Conservation (phyloP, 2,329 filamentous ascomycete genomes). For the Microcyclosporella mali region DNA sequence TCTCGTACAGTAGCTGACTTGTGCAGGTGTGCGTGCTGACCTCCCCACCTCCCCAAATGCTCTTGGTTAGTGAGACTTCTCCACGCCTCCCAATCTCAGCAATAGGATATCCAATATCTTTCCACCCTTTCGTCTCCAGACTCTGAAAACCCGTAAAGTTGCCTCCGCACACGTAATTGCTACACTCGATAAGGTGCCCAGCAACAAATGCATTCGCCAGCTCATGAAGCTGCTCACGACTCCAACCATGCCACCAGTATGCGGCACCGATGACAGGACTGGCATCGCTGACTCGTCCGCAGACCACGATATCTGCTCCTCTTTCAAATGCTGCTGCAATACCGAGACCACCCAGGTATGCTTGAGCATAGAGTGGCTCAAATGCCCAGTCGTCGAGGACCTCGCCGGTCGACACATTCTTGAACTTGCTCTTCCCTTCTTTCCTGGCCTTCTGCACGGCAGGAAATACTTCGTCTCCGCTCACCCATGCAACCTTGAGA, state of each 20-base stretch:
- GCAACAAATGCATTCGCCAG: conserved; percentile 40
- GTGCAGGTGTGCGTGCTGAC: conserved; percentile 46
- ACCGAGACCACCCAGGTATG: conserved; percentile 41
- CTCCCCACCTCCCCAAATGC: conserved; percentile 31
- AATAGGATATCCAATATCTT: conserved; percentile 37
- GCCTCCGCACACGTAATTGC: conserved; percentile 38
- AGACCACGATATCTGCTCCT: conserved; percentile 42
- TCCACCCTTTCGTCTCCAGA: conserved; percentile 34
- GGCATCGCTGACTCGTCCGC: conserved; percentile 41
- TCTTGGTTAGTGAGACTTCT: conserved; percentile 35
- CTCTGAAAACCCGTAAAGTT: conserved; percentile 42
- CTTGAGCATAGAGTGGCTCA: conserved; percentile 30
- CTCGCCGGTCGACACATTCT: conserved; percentile 36
- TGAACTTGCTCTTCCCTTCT: conserved; percentile 33
- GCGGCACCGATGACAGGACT: conserved; percentile 41
- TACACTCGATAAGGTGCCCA: conserved; percentile 42
- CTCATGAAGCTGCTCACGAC: conserved; percentile 33
- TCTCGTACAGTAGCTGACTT: conserved; percentile 50
- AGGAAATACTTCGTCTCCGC: conserved; percentile 37
- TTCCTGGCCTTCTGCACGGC: conserved; percentile 32
- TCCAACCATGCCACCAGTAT: conserved; percentile 43
- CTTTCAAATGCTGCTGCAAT: conserved; percentile 37
- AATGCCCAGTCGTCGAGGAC: conserved; percentile 31
- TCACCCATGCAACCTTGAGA: conserved; percentile 45
- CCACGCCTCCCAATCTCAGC: conserved; percentile 33